phyloP scores from a whole-genome alignment of 768 basidiomycete genomes.

The Amanita fuliginea region DNA sequence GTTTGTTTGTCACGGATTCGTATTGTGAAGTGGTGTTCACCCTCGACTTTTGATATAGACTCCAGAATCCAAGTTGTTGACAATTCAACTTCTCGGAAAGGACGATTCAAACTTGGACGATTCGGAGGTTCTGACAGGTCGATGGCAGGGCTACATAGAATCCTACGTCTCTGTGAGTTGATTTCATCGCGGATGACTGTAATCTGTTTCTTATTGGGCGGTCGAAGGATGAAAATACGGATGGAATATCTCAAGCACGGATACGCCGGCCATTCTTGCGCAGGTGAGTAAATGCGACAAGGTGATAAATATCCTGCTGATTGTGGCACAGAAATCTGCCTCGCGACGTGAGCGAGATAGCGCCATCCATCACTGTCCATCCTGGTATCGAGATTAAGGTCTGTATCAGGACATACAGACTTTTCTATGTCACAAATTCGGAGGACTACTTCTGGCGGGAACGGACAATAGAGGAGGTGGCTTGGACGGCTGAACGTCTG shows the following conservation, averaged over 20 bases:
- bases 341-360: constrained; percentile 20
- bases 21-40: neutral
- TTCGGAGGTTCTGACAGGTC: constrained; percentile 60
- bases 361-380: constrained; percentile 34
- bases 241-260: constrained; percentile 36
- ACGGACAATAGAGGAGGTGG: constrained; percentile 28
- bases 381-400: constrained; percentile 75
- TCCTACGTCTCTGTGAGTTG: constrained; percentile 55
- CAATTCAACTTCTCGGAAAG: constrained; percentile 68
- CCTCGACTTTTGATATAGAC: constrained; percentile 39
- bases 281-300: constrained; percentile 30
- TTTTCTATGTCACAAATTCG: constrained; percentile 67
- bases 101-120: constrained; percentile 70
- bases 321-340: constrained; percentile 27
- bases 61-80: constrained; percentile 53
- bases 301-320: neutral
- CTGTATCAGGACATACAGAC: constrained; percentile 70
- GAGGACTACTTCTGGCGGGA: constrained; percentile 53
- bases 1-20: constrained; percentile 24
- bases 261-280: constrained; percentile 53
- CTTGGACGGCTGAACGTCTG: constrained; percentile 19
- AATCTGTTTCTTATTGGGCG: neutral
- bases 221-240: constrained; percentile 42
- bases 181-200: neutral
- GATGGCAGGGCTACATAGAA: constrained; percentile 76